Evolutionary conservation across 768 basidiomycete species (phyloP), one percentile per base, ranked within the genome.

Genomic region (Pulveroboletus sp.): DNA sequence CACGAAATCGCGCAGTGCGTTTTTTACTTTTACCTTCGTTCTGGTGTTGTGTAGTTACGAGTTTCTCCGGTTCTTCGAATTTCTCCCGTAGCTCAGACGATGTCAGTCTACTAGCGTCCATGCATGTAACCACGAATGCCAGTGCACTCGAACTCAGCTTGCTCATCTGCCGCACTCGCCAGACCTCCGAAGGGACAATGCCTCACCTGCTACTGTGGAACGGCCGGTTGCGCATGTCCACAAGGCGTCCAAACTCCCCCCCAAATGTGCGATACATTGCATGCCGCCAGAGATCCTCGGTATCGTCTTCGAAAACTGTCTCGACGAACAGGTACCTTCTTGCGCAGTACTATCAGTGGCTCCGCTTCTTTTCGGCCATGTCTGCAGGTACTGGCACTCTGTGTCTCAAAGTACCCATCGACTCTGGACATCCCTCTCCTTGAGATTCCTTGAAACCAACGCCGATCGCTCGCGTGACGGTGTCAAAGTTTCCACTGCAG

Each of bases 251-350:
- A 21, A 40, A 14, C 8, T 6, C 14, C 16, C 45, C n/a, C 31
- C 19, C 9, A 29, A 20, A 12, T 27, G 49, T 40, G 38, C 49
- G 14, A 32, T 45, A 6, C 45, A 54, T 19, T 45, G 56, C 12
- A 50, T 65, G 19, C 63, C 63, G 5, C 63, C 63, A 1, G 58
- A 81, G 67, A 67, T 81, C 78, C 55, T 75, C 2, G 52, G 55
- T 14, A 53, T 56, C 21, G 58, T 64, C 6, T 64, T 64, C 31
- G 60, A 65, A 47, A 36, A 38, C 17, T 65, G 53, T 31, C 40
- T 63, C 16, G 44, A 52, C 31, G 40, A 31, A 24, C 33, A 33
- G 2, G 32, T 40, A 14, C 21, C 46, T 16, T 42, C 50, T 34
- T 21, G 32, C 1, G 43, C 35, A 11, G 31, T 42, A 6, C 23